Evolutionary conservation across 768 basidiomycete species (phyloP), one percentile per base, ranked within the genome.

Genomic region (Boletus edulis): DNA sequence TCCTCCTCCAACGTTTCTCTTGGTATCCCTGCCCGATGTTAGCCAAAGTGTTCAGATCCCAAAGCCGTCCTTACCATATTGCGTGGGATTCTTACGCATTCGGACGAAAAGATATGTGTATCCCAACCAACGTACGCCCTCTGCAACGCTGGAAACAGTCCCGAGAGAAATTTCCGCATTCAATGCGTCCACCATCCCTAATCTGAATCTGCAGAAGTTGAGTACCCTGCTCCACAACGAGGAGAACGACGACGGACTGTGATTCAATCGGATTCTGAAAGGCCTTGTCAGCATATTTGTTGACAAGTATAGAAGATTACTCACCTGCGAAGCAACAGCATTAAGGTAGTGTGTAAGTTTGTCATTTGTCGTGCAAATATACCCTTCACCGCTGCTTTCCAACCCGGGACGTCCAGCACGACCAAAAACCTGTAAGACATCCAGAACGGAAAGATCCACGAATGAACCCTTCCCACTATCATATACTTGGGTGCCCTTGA

Each of bases 401-500:
- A 93, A 68, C 12, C 87, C 90, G 1, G 91, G 90, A 37, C 91
- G 81, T 37, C 93, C 97, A 51, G 97, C 97, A 71, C 97, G 86
- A 60, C 97, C 97, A 63, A 99, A 98, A 20, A 99, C 91, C 76
- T 99, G 95, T 4, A 99, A 75, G 3, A 99, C 97, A 70, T 99
- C 97, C 46, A 99, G 77, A 13, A 98, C 86, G 3, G 95, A 91
- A 18, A 99, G 78, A 67, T 99, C 94, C 40, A 91, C 86, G 64
- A 98, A 97, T 22, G 87, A 78, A 59, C 97, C 95, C 67, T 87
- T 90, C 5, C 84, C 79, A 55, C 90, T 91, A 66, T 99, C 92
- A 67, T 98, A 99, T 2, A 99, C 80, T 64, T 98, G 92, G 1
- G 97, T 99, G 10, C 97, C 97, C 72, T 99, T 99, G 76, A 97